Evolutionary conservation across 305 asterid genomes (phyloP).

Genomic region (Rubia balearica): DNA sequence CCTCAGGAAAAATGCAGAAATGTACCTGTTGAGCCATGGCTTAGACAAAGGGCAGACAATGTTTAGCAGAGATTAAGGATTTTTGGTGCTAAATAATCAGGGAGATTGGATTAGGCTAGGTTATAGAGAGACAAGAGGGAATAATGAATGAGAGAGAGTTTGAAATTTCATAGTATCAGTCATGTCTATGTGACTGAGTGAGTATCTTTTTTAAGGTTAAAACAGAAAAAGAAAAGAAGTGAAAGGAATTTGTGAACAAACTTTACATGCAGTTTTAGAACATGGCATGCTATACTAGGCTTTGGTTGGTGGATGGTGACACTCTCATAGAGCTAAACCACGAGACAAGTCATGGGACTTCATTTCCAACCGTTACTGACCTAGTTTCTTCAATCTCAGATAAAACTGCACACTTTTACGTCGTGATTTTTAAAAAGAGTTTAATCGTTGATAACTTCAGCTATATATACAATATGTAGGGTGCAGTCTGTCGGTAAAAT

Average conservation of each 20-base stretch:
- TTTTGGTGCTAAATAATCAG: neutral
- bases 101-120: constrained; percentile 4
- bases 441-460: too few relatives aligned
- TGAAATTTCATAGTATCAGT: constrained; percentile 8
- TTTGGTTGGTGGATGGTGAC: neutral
- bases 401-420: too few relatives aligned
- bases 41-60: neutral
- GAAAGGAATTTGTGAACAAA: constrained; percentile 4
- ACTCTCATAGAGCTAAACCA: neutral
- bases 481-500: too few relatives aligned
- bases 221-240: neutral
- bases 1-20: constrained; percentile 1
- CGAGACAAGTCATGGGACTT: too few relatives aligned
- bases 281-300: constrained; percentile 5
- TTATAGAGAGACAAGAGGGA: neutral
- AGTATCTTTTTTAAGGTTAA: constrained; percentile 5
- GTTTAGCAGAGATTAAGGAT: constrained; percentile 1
- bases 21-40: constrained; percentile 31
- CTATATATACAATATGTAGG: too few relatives aligned
- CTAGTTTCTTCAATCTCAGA: too few relatives aligned
- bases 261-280: constrained; percentile 11
- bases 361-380: too few relatives aligned
- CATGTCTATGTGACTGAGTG: constrained; percentile 12
- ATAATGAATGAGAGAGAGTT: neutral
- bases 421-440: too few relatives aligned